Conservation (phyloP, 2,329 filamentous ascomycete genomes). For the Hysterium pulicare region DNA sequence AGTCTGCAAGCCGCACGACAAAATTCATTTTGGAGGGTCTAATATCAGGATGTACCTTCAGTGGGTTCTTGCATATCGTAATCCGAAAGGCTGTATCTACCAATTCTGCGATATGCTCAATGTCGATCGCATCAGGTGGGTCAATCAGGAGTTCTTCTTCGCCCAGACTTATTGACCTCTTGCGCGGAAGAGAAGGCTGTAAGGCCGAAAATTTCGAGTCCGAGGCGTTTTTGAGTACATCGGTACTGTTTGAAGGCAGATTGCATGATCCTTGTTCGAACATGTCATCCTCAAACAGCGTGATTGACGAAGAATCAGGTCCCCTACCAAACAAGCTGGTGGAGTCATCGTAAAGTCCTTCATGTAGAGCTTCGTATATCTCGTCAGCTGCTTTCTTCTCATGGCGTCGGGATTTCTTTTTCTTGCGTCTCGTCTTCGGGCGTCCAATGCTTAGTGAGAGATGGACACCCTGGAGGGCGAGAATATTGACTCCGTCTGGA, state of each 20-base stretch:
- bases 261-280: background rate
- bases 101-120: constrained; percentile 15
- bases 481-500: constrained; percentile 21
- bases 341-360: no score
- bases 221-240: no score
- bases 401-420: no score
- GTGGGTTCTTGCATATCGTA: constrained; percentile 28
- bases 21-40: constrained; percentile 32
- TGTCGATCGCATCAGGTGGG: background rate
- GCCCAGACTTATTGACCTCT: no score
- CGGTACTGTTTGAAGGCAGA: no score
- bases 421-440: background rate
- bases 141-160: background rate
- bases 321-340: no score
- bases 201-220: no score
- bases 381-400: background rate
- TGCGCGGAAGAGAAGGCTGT: no score
- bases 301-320: no score
- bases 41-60: constrained; percentile 17
- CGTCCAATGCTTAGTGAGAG: constrained; percentile 19
- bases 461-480: constrained; percentile 26
- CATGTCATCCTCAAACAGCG: background rate
- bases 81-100: constrained; percentile 37
- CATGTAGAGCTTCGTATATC: background rate
- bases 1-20: constrained; percentile 30